These are phyloP conservation scores for Backusella westeae DNA, from an alignment of 192 early-diverging fungal species.

Conservation along the genomic window DNA sequence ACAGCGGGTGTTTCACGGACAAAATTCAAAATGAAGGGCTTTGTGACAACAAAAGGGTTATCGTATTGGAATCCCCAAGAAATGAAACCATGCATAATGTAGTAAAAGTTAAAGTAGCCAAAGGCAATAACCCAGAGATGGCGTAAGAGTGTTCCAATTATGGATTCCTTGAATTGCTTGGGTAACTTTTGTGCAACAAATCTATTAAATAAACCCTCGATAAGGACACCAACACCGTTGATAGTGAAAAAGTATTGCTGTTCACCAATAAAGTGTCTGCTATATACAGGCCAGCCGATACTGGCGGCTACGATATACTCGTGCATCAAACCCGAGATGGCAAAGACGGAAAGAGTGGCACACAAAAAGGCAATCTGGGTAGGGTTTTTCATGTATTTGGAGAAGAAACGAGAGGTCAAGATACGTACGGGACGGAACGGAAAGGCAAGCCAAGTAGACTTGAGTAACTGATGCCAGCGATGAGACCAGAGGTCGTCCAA, in stretches of 20 bases:
- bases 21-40: neutral
- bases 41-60: neutral
- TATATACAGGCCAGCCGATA: neutral
- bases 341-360: slow-evolving; percentile 17
- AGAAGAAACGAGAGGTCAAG: neutral
- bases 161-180: neutral
- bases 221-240: slow-evolving; percentile 11
- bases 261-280: slow-evolving; percentile 9
- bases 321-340: slow-evolving; percentile 20
- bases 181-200: neutral
- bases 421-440: slow-evolving; percentile 11
- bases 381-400: neutral
- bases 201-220: neutral
- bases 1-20: neutral
- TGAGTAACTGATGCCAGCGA: slow-evolving; percentile 23
- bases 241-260: slow-evolving; percentile 14
- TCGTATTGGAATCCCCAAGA: slow-evolving; percentile 7
- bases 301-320: slow-evolving; percentile 12
- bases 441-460: neutral
- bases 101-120: neutral
- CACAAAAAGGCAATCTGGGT: neutral
- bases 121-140: neutral
- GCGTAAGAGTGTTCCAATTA: neutral
- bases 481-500: slow-evolving; percentile 15
- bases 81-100: slow-evolving; percentile 7